Evolutionary conservation across 2,329 filamentous ascomycete species (phyloP).

Genomic region (Reticulascus tulasneorum): DNA sequence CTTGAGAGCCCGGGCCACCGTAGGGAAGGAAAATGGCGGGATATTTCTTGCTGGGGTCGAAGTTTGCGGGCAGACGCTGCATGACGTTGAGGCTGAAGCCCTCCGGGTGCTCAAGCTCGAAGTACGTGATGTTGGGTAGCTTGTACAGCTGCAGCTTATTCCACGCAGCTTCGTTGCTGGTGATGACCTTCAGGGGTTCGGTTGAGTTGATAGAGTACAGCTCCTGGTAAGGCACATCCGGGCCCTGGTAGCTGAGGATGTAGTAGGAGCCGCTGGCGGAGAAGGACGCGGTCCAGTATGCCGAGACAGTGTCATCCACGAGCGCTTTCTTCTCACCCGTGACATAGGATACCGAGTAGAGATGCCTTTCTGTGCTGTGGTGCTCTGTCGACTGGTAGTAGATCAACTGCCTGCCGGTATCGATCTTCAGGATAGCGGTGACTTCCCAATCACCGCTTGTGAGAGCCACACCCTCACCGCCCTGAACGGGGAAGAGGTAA

Average conservation of each 20-base stretch:
- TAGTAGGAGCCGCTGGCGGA: conserved; percentile 60
- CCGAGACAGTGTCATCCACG: conserved; percentile 56
- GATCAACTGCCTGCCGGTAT: conserved; percentile 49
- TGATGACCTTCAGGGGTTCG: conserved; percentile 51
- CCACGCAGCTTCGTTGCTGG: conserved; percentile 55
- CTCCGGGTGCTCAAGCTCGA: conserved; percentile 57
- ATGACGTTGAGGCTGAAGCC: conserved; percentile 61
- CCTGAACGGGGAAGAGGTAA: conserved; percentile 58
- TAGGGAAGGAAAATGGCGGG: conserved; percentile 65
- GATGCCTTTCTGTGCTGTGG: conserved; percentile 63
- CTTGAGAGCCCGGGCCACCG: conserved; percentile 62
- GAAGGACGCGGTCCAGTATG: conserved; percentile 62
- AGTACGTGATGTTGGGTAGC: conserved; percentile 61
- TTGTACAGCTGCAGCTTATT: conserved; percentile 54
- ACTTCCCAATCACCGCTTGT: conserved; percentile 67
- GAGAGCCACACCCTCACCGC: conserved; percentile 51
- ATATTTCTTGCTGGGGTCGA: conserved; percentile 59
- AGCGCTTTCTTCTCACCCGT: conserved; percentile 52
- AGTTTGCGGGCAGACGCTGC: conserved; percentile 62
- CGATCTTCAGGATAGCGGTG: conserved; percentile 53
- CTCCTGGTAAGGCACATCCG: conserved; percentile 66
- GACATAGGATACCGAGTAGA: conserved; percentile 62
- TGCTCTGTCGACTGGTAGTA: conserved; percentile 64
- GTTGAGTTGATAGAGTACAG: conserved; percentile 56
- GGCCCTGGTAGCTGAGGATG: conserved; percentile 60